A percentile compares a stretch with the other conserved stretches of the same genome.
These are phyloP conservation scores for Xylariaceae sp. DNA, from an alignment of 2,329 filamentous ascomycete genomes.

Conservation along the genomic window DNA sequence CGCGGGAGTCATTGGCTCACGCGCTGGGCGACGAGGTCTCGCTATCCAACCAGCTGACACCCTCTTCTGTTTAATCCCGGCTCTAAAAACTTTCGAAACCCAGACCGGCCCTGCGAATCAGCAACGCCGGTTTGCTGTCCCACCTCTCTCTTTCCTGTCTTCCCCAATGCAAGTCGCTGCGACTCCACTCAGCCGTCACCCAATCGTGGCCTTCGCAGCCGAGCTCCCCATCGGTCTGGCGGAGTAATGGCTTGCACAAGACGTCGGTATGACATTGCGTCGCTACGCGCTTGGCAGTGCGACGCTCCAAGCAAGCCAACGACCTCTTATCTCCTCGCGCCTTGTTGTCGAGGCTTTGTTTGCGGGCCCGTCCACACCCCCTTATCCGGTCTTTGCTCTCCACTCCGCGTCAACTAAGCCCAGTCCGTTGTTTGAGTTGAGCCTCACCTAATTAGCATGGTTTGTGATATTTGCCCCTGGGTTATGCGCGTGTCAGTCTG, in stretches of 20 bases:
- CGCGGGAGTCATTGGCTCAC: constrained; percentile 21
- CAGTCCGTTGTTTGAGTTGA: constrained; percentile 17
- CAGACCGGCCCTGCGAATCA: constrained; percentile 37
- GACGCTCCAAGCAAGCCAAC: constrained; percentile 11
- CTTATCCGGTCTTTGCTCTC: constrained; percentile 18
- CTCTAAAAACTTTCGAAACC: constrained; percentile 18
- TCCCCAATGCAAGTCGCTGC: constrained; percentile 23
- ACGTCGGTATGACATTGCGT: constrained; percentile 28
- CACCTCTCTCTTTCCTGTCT: constrained; percentile 15
- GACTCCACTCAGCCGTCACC: constrained; percentile 25
- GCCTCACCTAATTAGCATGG: constrained; percentile 17
- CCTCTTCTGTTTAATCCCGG: constrained; percentile 23
- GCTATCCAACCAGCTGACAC: constrained; percentile 37
- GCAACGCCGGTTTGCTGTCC: constrained; percentile 24
- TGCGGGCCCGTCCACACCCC: background rate
- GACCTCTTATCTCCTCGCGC: constrained; percentile 25
- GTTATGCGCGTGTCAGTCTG: constrained; percentile 9
- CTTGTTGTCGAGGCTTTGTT: constrained; percentile 28
- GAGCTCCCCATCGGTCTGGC: constrained; percentile 18
- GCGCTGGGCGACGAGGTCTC: constrained; percentile 26
- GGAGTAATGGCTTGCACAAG: constrained; percentile 15
- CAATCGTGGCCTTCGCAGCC: constrained; percentile 14
- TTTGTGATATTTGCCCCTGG: constrained; percentile 8
- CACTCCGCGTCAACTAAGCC: constrained; percentile 23
- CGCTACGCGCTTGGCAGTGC: constrained; percentile 21